phyloP scores from a whole-genome alignment of 2,329 filamentous ascomycete genomes.

The Pseudocercospora fuligena region DNA sequence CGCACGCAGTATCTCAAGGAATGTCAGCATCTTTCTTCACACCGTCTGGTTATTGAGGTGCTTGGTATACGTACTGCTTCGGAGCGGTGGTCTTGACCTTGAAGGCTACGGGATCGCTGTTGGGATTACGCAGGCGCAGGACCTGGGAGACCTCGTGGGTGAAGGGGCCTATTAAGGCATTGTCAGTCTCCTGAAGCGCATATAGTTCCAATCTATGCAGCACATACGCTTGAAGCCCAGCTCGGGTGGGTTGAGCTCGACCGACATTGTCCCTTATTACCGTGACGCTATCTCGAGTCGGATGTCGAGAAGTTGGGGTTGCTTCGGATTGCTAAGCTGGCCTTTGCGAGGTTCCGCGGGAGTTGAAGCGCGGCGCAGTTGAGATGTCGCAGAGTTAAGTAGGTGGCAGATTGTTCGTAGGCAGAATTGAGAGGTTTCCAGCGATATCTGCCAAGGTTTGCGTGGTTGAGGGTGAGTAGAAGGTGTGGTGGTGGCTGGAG shows the following conservation, averaged over 20 bases:
- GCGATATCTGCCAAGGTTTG: not conserved
- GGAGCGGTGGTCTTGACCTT: constrained; percentile 98
- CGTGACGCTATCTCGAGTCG: constrained; percentile 12
- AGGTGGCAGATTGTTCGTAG: not conserved
- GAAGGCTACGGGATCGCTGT: constrained; percentile 65
- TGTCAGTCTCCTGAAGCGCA: constrained; percentile 22
- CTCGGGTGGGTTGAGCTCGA: constrained; percentile 90
- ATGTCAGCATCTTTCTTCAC: constrained; percentile 16
- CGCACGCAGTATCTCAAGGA: constrained; percentile 88
- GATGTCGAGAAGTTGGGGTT: constrained; percentile 13
- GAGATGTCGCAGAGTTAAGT: not conserved
- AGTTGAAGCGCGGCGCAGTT: not conserved
- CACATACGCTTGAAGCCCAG: constrained; percentile 88
- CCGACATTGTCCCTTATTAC: constrained; percentile 71
- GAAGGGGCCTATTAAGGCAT: constrained; percentile 60
- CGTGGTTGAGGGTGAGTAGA: not conserved
- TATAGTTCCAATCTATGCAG: constrained; percentile 10
- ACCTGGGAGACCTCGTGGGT: constrained; percentile 67
- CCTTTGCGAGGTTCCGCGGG: constrained; percentile 6
- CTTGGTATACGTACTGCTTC: constrained; percentile 78
- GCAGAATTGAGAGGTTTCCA: not conserved
- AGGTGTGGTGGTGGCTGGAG: not conserved
- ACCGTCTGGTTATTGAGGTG: not conserved
- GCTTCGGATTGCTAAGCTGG: constrained; percentile 15
- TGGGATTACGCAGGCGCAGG: constrained; percentile 63